A percentile compares a stretch with the other conserved stretches of the same genome.
Conservation (phyloP, 192 early-diverging fungal species). For the Coemansia asiatica region DNA sequence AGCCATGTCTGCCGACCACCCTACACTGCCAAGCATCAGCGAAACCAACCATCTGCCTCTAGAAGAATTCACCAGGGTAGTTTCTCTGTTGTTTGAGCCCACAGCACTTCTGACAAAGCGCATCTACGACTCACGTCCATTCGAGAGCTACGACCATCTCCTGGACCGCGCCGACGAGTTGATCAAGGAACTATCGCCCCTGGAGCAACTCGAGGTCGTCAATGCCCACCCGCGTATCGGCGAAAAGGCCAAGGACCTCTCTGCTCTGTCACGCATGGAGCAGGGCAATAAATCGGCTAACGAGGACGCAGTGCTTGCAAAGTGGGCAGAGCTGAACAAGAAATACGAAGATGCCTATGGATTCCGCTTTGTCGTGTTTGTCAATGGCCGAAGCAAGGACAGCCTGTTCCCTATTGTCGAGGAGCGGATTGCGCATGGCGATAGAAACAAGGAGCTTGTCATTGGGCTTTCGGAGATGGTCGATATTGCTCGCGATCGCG, state of each 20-base stretch:
- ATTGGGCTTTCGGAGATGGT: constrained; percentile 78
- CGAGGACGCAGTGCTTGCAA: constrained; percentile 59
- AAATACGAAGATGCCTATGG: constrained; percentile 74
- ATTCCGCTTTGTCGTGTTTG: constrained; percentile 84
- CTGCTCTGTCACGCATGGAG: constrained; percentile 69
- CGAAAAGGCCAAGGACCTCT: constrained; percentile 66
- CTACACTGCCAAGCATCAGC: constrained; percentile 64
- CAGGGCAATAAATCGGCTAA: constrained; percentile 59
- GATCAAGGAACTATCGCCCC: constrained; percentile 56
- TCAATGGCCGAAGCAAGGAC: constrained; percentile 69
- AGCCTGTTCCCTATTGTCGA: constrained; percentile 78
- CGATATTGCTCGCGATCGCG: constrained; percentile 76
- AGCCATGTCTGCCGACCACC: constrained; percentile 24
- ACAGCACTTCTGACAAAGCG: constrained; percentile 76
- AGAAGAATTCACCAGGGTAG: constrained; percentile 57
- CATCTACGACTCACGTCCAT: constrained; percentile 72
- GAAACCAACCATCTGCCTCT: constrained; percentile 62
- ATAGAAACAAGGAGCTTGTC: constrained; percentile 64
- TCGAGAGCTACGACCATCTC: constrained; percentile 64
- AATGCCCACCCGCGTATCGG: constrained; percentile 92
- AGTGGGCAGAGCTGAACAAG: constrained; percentile 63
- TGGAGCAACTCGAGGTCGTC: constrained; percentile 76
- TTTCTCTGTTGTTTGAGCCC: constrained; percentile 81
- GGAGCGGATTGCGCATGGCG: constrained; percentile 63
- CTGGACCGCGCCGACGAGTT: constrained; percentile 61